Conservation (phyloP, 2,329 filamentous ascomycete genomes). For the Colletotrichum sojae region DNA sequence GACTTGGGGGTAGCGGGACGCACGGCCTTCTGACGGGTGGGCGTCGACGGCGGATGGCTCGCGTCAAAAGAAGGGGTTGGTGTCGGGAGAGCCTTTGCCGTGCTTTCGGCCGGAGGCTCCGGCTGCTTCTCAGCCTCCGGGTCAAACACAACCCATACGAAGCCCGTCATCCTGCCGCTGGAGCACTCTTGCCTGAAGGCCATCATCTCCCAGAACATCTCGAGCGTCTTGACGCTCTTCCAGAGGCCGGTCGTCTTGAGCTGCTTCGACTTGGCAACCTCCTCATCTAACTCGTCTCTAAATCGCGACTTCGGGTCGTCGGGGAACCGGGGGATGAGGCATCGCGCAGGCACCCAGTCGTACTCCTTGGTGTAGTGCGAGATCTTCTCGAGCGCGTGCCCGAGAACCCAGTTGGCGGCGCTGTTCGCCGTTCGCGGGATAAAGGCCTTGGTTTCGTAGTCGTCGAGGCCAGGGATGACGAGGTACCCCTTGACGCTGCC, state of each 20-base stretch:
- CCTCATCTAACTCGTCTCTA: conserved; percentile 89
- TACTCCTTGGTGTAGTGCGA: conserved; percentile 73
- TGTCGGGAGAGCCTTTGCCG: conserved; percentile 43
- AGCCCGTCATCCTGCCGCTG: conserved; percentile 91
- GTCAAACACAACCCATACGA: conserved; percentile 92
- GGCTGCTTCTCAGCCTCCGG: conserved; percentile 50
- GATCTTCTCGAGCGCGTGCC: conserved; percentile 77
- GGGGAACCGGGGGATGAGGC: conserved; percentile 89
- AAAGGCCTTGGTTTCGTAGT: conserved; percentile 84
- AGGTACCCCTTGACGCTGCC: conserved; percentile 80
- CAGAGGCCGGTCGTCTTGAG: conserved; percentile 77
- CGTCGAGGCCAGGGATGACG: conserved; percentile 88
- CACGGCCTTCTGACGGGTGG: conserved; percentile 46
- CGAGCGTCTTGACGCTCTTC: conserved; percentile 85
- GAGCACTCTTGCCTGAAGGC: conserved; percentile 96
- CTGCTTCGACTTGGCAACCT: conserved; percentile 72
- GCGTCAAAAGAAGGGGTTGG: conserved; percentile 48
- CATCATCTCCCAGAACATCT: conserved; percentile 99
- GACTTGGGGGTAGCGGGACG: conserved; percentile 49
- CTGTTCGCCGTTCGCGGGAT: conserved; percentile 70
- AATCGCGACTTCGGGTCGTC: conserved; percentile 96
- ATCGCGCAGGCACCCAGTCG: conserved; percentile 79
- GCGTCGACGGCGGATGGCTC: conserved; percentile 48
- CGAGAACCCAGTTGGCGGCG: conserved; percentile 76
- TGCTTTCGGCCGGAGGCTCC: conserved; percentile 11